Conservation (phyloP, 495 filamentous ascomycete species). For the Pseudotulostoma volvatum region DNA sequence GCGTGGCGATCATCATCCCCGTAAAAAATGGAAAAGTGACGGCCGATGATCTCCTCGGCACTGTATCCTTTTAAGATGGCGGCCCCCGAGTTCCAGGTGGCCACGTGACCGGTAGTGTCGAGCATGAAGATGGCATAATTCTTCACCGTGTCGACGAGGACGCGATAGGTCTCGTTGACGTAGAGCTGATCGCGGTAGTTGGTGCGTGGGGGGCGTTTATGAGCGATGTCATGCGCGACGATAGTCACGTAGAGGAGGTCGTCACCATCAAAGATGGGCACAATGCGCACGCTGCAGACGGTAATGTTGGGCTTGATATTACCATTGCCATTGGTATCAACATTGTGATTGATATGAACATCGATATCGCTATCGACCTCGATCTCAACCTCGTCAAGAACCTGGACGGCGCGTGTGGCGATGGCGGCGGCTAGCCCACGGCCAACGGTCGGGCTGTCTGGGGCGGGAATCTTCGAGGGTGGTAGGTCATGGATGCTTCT, state of each 20-base stretch:
- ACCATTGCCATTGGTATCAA: conserved; percentile 11
- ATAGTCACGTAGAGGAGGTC: conserved; percentile 30
- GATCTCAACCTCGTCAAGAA: conserved; percentile 16
- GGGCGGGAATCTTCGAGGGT: conserved; percentile 18
- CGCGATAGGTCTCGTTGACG: conserved; percentile 43
- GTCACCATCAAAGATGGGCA: conserved; percentile 34
- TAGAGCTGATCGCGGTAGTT: conserved; percentile 24
- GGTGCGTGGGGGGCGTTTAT: conserved; percentile 4
- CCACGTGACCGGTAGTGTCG: conserved; percentile 39
- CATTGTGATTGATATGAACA: too few species aligned
- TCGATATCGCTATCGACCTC: conserved; percentile 14
- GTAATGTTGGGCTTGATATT: conserved; percentile 11
- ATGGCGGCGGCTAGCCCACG: conserved; percentile 30
- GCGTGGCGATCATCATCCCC: conserved; percentile 33
- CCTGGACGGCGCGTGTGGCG: conserved; percentile 17
- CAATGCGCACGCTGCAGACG: conserved; percentile 28
- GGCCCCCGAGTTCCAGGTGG: conserved; percentile 47
- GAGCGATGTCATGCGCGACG: conserved; percentile 25
- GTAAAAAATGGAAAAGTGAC: conserved; percentile 50
- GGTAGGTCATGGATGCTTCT: conserved; percentile 25
- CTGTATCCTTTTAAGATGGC: conserved; percentile 43
- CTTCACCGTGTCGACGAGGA: conserved; percentile 46
- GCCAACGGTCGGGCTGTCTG: conserved; percentile 23
- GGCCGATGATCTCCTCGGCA: conserved; percentile 39
- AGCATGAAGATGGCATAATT: conserved; percentile 56